A percentile compares a stretch with the other conserved stretches of the same genome.
Conservation (phyloP, 345 rosid species). For the Pistacia vera region DNA sequence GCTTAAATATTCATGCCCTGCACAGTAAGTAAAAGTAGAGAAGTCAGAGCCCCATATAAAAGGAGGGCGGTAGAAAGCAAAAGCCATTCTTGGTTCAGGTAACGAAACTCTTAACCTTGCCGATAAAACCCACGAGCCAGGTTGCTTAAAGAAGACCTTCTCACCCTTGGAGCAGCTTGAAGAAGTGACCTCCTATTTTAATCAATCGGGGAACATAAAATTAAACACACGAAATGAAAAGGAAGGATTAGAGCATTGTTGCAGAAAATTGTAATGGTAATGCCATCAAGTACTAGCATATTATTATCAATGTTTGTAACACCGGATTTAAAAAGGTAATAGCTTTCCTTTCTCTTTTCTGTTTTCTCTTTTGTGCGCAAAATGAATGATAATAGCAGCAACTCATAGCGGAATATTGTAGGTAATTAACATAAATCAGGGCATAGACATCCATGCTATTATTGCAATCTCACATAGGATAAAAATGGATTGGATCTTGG, state of each 20-base stretch:
- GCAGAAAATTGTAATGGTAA: no score
- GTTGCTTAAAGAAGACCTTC: slow-evolving; percentile 64
- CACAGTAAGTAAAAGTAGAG: neutral
- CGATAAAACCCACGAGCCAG: slow-evolving; percentile 55
- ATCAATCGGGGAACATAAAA: neutral
- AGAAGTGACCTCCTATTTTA: slow-evolving; percentile 41
- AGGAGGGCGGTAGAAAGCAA: neutral
- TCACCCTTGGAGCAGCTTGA: slow-evolving; percentile 39
- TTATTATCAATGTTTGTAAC: neutral
- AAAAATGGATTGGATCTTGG: no score
- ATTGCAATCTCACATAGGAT: no score
- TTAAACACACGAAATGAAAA: no score
- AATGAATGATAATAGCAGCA: neutral
- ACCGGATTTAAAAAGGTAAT: neutral
- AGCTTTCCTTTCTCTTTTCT: no score
- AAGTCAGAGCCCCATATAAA: neutral
- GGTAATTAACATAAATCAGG: neutral
- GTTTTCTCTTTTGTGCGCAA: no score
- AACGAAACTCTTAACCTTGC: slow-evolving; percentile 39
- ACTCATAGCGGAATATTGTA: neutral
- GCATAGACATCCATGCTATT: neutral
- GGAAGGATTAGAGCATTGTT: neutral
- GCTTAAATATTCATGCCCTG: slow-evolving; percentile 44
- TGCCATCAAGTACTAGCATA: neutral
- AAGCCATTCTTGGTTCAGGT: neutral